Base-by-base conservation (phyloP, 2,329 filamentous ascomycete species). In the Aspergillus niger region DNA sequence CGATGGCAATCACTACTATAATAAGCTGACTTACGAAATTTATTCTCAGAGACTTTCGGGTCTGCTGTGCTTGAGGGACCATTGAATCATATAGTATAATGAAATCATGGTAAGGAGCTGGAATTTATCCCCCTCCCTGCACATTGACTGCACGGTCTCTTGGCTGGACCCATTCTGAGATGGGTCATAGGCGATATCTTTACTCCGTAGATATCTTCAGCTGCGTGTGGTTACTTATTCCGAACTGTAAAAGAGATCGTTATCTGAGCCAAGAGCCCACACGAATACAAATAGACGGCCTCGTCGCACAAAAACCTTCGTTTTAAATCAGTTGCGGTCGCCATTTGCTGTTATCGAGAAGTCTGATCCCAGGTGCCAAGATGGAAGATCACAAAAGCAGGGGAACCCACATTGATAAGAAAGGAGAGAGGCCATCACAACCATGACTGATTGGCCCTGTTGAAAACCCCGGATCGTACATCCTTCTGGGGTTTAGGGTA, bases 401-500 rank as follows among this genome's bases (percentile, higher is more conserved):
- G 47, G 15, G 15, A 20, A 2, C 3, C 15, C 28, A 32, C 7
- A 15, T 17, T 50, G 47, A 50, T 50, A 50, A 50, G 47, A 20
- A n/a, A 50, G 28, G n/a, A 8, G n/a, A 8, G 7, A 11, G 47
- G 15, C 26, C 7, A n/a, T 30, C 22, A 50, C 30, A 8, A 32
- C 47, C n/a, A 30, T n/a, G 26, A 32, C 47, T 50, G 28, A 50
- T 50, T 50, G 47, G 47, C 26, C 20, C 47, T 10, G 15, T 28
- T 15, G 28, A 22, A 20, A 22, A 26, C 17, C 47, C 39, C 48
- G 56, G 49, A 53, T 44, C 48, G 20, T 58, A 32, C 56, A 53
- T 53, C 49, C 50, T 13, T 43, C 17, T 54, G 28, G 36, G 56
- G 56, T 48, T 52, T 58, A 58, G 56, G 43, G 49, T 22, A 13